Evolutionary conservation across 768 basidiomycete genomes (phyloP).

Genomic region (Macrolepiota albuminosa): DNA sequence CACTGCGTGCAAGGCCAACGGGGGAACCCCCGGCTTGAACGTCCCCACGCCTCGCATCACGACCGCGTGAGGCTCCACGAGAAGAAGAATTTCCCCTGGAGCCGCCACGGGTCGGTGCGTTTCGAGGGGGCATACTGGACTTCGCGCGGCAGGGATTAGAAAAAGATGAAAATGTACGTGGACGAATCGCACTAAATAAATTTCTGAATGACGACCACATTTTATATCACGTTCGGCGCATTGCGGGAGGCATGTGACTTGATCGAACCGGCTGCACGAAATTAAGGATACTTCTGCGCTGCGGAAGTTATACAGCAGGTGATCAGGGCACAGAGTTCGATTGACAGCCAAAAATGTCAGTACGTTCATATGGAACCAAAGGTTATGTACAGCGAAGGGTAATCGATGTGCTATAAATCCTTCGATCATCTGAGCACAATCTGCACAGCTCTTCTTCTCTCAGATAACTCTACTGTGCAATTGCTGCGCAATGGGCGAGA

Average conservation of each 20-base stretch:
- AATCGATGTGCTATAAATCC: not conserved
- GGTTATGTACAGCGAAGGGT: not conserved
- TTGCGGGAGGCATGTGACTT: not conserved
- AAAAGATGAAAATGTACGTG: not conserved
- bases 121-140: slow-evolving; percentile 1
- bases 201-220: not conserved
- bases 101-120: not conserved
- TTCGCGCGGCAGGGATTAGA: not conserved
- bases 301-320: not conserved
- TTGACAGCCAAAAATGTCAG: not conserved
- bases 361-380: too few species aligned
- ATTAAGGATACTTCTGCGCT: too few species aligned
- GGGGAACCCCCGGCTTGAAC: slow-evolving; percentile 9
- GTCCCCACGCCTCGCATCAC: slow-evolving; percentile 26
- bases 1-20: slow-evolving; percentile 24
- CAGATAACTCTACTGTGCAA: not conserved
- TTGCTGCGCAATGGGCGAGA: not conserved
- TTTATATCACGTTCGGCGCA: not conserved
- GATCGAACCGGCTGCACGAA: not conserved
- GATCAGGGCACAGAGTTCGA: not conserved
- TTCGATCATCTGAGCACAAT: not conserved
- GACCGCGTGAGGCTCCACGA: slow-evolving; percentile 18
- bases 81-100: slow-evolving; percentile 16
- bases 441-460: not conserved
- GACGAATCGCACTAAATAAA: not conserved